Evolutionary conservation across 2,329 filamentous ascomycete genomes (phyloP).

Genomic region (Annulohypoxylon truncatum): DNA sequence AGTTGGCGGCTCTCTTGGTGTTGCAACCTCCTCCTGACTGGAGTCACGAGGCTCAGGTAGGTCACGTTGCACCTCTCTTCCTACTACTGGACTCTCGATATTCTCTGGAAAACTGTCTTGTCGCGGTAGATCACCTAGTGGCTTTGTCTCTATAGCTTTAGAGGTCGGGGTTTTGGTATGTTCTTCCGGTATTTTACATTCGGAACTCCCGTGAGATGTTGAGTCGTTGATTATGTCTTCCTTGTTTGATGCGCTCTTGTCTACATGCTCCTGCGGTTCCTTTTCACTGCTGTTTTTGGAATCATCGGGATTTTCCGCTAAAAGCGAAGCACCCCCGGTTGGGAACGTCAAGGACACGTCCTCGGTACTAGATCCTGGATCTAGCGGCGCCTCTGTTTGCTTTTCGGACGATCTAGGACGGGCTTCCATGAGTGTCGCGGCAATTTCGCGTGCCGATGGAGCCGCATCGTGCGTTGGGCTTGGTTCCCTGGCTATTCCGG

Average conservation of each 20-base stretch:
- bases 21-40: slow-evolving; percentile 10
- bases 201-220: slow-evolving; percentile 58
- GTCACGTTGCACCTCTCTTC: slow-evolving; percentile 39
- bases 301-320: slow-evolving; percentile 52
- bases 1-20: slow-evolving; percentile 26
- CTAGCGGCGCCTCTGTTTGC: slow-evolving; percentile 24
- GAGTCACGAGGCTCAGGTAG: slow-evolving; percentile 20
- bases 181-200: slow-evolving; percentile 51
- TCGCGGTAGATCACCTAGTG: not conserved
- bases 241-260: slow-evolving; percentile 53
- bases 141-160: slow-evolving; percentile 12
- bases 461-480: slow-evolving; percentile 6
- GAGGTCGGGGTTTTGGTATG: slow-evolving; percentile 17
- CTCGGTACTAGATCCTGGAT: slow-evolving; percentile 29
- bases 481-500: slow-evolving; percentile 9
- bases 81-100: slow-evolving; percentile 56
- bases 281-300: slow-evolving; percentile 51
- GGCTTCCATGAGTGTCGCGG: slow-evolving; percentile 42
- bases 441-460: slow-evolving; percentile 41
- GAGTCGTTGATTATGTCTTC: slow-evolving; percentile 61
- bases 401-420: slow-evolving; percentile 21
- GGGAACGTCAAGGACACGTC: slow-evolving; percentile 49
- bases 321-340: slow-evolving; percentile 51
- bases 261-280: slow-evolving; percentile 53
- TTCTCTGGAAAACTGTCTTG: slow-evolving; percentile 39